Percentiles rank a stretch among this genome's conserved stretches.
Conservation (phyloP, 495 filamentous ascomycete genomes). For the Xylaria nigripes region DNA sequence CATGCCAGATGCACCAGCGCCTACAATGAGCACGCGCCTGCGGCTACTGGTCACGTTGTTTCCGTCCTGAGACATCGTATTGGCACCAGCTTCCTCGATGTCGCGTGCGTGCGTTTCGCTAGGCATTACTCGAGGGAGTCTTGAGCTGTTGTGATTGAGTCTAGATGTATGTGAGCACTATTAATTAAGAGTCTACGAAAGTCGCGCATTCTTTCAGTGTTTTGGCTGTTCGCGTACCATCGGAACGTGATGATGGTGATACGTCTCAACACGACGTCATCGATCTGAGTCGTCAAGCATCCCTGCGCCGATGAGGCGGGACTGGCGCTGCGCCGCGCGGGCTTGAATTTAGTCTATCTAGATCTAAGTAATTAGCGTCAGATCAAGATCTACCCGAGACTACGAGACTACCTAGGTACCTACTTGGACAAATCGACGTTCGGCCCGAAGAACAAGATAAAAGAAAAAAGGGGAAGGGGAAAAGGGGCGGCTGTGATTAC, state of each 20-base stretch:
- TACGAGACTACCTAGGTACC: too few relatives aligned
- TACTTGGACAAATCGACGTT: too few relatives aligned
- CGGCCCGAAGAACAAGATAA: too few relatives aligned
- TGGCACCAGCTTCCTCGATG: conserved; percentile 8
- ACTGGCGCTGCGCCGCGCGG: neutral
- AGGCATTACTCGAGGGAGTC: neutral
- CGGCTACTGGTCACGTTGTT: conserved; percentile 9
- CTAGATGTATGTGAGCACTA: neutral
- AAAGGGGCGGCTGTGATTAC: too few relatives aligned
- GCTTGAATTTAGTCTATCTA: neutral
- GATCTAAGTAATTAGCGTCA: too few relatives aligned
- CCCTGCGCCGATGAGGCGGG: neutral
- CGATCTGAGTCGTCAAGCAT: neutral
- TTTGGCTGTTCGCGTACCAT: neutral
- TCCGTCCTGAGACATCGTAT: conserved; percentile 14
- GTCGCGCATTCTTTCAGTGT: neutral
- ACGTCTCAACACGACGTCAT: conserved; percentile 10
- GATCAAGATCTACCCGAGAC: too few relatives aligned
- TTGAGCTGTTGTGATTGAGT: neutral
- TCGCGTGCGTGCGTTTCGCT: conserved; percentile 6
- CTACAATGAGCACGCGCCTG: conserved; percentile 52
- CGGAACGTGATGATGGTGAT: conserved; percentile 4
- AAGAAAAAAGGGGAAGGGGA: too few relatives aligned
- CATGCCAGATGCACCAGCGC: conserved; percentile 61
- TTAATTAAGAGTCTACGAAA: neutral